These are phyloP conservation scores for Vanderwaltozyma yarrowii DNA, from an alignment of 805 yeast species.

Conservation along the genomic window DNA sequence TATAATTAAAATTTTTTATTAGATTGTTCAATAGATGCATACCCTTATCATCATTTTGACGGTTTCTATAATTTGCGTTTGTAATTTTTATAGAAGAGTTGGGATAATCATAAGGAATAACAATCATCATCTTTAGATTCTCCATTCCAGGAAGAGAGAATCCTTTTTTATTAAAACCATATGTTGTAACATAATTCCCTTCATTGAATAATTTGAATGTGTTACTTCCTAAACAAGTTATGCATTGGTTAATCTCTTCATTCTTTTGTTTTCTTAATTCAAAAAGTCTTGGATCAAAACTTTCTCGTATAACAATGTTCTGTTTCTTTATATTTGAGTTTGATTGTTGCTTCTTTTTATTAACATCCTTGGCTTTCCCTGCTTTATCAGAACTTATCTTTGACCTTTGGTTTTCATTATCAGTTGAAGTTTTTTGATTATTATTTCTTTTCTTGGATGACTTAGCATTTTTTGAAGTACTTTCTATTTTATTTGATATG, in stretches of 20 bases:
- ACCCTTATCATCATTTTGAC: constrained; percentile 2
- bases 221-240: constrained; percentile 9
- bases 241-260: constrained; percentile 14
- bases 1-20: constrained; percentile 16
- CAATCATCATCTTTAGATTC: constrained; percentile 9
- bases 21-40: constrained; percentile 3
- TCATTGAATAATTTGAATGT: constrained; percentile 16
- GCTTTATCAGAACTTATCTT: background rate
- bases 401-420: background rate
- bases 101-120: constrained; percentile 22
- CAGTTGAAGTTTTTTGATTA: background rate
- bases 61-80: background rate
- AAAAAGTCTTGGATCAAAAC: background rate
- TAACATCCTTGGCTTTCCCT: too few relatives aligned
- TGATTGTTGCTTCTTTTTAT: too few relatives aligned
- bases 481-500: too few relatives aligned
- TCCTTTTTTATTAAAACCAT: constrained; percentile 9
- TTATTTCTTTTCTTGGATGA: too few relatives aligned
- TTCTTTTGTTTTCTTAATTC: constrained; percentile 3
- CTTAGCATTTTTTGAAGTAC: too few relatives aligned
- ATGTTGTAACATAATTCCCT: constrained; percentile 16
- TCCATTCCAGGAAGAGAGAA: too few relatives aligned
- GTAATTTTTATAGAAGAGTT: constrained; percentile 12
- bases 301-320: too few relatives aligned
- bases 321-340: too few relatives aligned